Evolutionary conservation across 2,329 filamentous ascomycete species (phyloP), one percentile per base, ranked within the genome.

Genomic region (Neonectria faginata): DNA sequence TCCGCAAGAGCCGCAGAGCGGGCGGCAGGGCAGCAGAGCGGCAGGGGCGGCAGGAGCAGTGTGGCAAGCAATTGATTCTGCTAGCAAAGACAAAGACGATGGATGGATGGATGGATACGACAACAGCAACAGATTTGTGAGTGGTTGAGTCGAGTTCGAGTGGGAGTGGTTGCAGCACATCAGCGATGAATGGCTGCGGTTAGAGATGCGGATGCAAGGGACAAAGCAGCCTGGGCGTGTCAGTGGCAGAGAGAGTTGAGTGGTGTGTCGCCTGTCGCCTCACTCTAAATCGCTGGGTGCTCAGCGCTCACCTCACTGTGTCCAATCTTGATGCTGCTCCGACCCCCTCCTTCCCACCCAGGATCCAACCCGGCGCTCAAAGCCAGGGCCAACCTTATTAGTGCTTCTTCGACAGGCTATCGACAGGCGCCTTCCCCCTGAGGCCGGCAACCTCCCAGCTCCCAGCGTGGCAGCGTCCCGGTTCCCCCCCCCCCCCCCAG

Each of bases 311-410:
- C 14, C 36, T n/a, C 64, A 62, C 47, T 56, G 27, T 62, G 60
- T 47, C 70, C 70, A 72, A 73, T 73, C 70, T 69, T 63, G 69
- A 73, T 72, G 53, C 61, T 62, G 53, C 60, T 61, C 63, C 27
- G 20, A 51, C 64, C 33, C 25, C 63, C 53, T 59, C 60, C 25
- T 25, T 25, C 25, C 22, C 22, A 25, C 55, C 56, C 60, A 64
- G 65, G 27, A 33, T 33, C 16, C n/a, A n/a, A 22, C 14, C 25
- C 22, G 14, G 57, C 36, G 51, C 53, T 52, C 61, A 66, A 11
- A 66, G 60, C 60, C 61, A 53, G 44, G 57, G 50, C 60, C 61
- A 65, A 62, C 57, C 51, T 55, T 55, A 55, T 59, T 48, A 48
- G 14, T 31, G 56, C 56, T 39, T 25, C 25, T 5, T 31, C n/a